Conservation (phyloP, 805 yeast genomes). For the Yamadazyma paraphyllophila region DNA sequence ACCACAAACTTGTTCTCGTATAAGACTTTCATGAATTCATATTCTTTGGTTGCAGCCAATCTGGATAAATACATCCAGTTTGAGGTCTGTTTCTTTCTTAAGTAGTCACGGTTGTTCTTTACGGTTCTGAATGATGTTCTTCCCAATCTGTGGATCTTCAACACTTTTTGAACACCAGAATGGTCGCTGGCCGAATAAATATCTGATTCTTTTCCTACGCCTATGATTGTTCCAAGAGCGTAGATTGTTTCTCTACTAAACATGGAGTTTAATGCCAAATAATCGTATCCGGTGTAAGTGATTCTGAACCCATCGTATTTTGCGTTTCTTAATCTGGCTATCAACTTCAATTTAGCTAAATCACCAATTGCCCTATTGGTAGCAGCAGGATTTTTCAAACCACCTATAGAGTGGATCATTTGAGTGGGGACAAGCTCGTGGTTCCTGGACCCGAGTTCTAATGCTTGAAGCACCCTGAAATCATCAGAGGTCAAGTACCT, state of each 20-base stretch:
- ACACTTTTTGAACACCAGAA: conserved; percentile 60
- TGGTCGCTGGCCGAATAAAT: conserved; percentile 78
- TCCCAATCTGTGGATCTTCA: conserved; percentile 91
- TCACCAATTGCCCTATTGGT: conserved; percentile 79
- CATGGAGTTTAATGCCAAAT: conserved; percentile 83
- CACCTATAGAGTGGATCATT: conserved; percentile 77
- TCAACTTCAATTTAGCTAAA: conserved; percentile 79
- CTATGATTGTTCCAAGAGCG: conserved; percentile 83
- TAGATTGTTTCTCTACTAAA: conserved; percentile 68
- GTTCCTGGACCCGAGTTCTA: conserved; percentile 85
- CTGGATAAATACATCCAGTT: conserved; percentile 92
- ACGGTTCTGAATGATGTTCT: conserved; percentile 91
- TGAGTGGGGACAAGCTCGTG: conserved; percentile 94
- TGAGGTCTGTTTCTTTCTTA: conserved; percentile 68
- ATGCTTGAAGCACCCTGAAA: conserved; percentile 83
- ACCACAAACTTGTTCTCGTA: conserved; percentile 76
- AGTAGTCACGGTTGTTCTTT: conserved; percentile 89
- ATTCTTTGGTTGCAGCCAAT: conserved; percentile 91
- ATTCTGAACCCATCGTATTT: conserved; percentile 92
- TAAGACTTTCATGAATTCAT: conserved; percentile 77
- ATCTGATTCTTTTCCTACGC: conserved; percentile 98
- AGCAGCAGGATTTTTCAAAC: conserved; percentile 69
- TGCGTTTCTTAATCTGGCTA: conserved; percentile 80
- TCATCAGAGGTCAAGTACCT: conserved; percentile 89
- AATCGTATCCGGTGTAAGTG: conserved; percentile 89